Percentiles rank a stretch among this genome's conserved stretches.
These are phyloP conservation scores for Fusarium sterilihyphosum DNA, from an alignment of 2,329 filamentous ascomycete genomes.

Conservation along the genomic window DNA sequence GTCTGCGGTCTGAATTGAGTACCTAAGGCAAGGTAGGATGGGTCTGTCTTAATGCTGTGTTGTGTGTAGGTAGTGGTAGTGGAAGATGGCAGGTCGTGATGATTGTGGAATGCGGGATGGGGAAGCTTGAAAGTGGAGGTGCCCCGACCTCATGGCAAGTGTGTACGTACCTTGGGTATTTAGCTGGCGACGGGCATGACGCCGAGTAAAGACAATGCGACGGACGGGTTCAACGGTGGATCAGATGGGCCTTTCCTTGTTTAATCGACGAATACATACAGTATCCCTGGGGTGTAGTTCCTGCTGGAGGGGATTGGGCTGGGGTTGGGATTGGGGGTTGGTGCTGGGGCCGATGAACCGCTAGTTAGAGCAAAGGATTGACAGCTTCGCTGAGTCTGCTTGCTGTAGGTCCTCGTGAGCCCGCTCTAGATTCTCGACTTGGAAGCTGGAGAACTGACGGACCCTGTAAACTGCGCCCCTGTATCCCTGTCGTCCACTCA, in stretches of 20 bases:
- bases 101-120: conserved; percentile 38
- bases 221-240: conserved; percentile 3
- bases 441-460: conserved; percentile 17
- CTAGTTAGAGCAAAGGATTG: conserved; percentile 7
- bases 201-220: neutral
- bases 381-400: conserved; percentile 2
- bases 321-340: neutral
- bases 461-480: conserved; percentile 6
- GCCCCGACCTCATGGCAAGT: conserved; percentile 5
- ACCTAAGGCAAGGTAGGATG: neutral
- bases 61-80: neutral
- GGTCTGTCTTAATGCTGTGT: conserved; percentile 3
- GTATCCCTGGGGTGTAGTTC: neutral
- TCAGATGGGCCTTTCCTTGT: conserved; percentile 2
- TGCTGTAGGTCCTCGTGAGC: conserved; percentile 10
- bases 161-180: neutral
- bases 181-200: conserved; percentile 7
- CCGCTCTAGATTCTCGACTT: conserved; percentile 15
- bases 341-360: conserved; percentile 20
- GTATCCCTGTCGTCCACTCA: conserved; percentile 29
- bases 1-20: conserved; percentile 1
- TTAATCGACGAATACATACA: neutral
- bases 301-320: neutral
- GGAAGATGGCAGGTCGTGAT: conserved; percentile 33
- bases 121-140: conserved; percentile 39